These are phyloP conservation scores for Alternaria viburni DNA, from an alignment of 2,329 filamentous ascomycete species.

Conservation along the genomic window DNA sequence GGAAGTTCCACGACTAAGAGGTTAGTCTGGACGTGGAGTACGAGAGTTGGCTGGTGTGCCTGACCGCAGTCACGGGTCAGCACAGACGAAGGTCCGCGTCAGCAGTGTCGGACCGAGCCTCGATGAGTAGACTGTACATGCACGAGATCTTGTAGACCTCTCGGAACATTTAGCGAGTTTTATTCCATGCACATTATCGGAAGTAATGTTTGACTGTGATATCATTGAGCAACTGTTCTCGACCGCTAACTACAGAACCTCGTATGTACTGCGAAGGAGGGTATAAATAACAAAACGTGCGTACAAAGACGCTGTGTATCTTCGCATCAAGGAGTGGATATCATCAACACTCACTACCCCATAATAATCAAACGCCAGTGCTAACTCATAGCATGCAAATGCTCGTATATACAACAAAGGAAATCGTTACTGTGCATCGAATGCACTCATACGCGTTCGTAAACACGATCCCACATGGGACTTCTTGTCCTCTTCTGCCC, in stretches of 20 bases:
- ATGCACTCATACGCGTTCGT: slow-evolving; percentile 28
- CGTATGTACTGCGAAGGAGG: neutral
- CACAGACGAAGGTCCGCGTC: neutral
- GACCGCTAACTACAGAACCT: neutral
- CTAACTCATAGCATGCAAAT: slow-evolving; percentile 2
- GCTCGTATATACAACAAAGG: slow-evolving; percentile 21
- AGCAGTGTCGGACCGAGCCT: neutral
- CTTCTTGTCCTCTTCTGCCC: slow-evolving; percentile 29
- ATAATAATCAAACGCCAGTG: neutral
- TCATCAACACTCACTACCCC: neutral
- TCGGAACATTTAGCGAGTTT: slow-evolving; percentile 17
- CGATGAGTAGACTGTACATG: slow-evolving; percentile 8
- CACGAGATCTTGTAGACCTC: slow-evolving; percentile 19
- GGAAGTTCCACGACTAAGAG: slow-evolving; percentile 87
- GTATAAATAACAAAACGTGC: slow-evolving; percentile 3
- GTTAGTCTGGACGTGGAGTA: neutral
- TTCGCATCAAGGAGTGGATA: slow-evolving; percentile 6
- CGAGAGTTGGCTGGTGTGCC: neutral
- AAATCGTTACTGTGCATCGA: slow-evolving; percentile 12
- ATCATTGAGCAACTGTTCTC: neutral
- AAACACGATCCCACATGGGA: slow-evolving; percentile 43
- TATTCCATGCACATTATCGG: slow-evolving; percentile 12
- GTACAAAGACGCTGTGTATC: slow-evolving; percentile 1
- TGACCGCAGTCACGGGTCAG: neutral
- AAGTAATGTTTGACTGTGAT: neutral